A percentile compares a stretch with the other conserved stretches of the same genome.
Evolutionary conservation across 352 stramenopile species (phyloP).

Genomic region (Chrysophaeum taylorii): DNA sequence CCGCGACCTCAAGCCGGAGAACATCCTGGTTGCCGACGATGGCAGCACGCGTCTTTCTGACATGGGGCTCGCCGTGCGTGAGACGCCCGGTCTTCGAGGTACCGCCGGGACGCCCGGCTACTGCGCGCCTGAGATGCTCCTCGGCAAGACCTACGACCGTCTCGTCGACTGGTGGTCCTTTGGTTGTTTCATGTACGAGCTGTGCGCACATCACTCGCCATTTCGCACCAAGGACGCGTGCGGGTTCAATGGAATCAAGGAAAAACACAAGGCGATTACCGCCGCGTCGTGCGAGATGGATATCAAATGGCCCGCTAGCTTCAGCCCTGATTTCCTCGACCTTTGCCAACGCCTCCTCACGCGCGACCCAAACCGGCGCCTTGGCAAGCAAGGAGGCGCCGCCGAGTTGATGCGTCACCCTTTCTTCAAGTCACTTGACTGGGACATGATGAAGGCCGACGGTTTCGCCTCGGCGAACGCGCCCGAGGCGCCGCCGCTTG

Average conservation of each 20-base stretch:
- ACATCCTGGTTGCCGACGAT: slow-evolving; percentile 63
- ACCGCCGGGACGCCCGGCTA: slow-evolving; percentile 35
- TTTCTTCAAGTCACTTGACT: slow-evolving; percentile 56
- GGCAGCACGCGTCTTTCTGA: slow-evolving; percentile 77
- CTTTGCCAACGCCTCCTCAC: slow-evolving; percentile 58
- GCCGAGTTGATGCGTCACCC: slow-evolving; percentile 54
- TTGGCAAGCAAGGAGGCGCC: slow-evolving; percentile 46
- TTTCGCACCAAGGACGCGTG: slow-evolving; percentile 67
- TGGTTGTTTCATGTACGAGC: slow-evolving; percentile 64
- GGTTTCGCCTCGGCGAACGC: slow-evolving; percentile 6
- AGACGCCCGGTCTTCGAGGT: slow-evolving; percentile 55
- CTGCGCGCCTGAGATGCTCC: slow-evolving; percentile 81
- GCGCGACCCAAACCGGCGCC: slow-evolving; percentile 61
- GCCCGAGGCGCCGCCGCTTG: slow-evolving; percentile 33
- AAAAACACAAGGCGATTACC: slow-evolving; percentile 37
- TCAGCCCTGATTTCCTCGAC: slow-evolving; percentile 34
- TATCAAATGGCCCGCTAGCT: slow-evolving; percentile 25
- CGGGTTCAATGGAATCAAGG: slow-evolving; percentile 7
- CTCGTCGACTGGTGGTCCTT: slow-evolving; percentile 82
- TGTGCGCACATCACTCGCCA: slow-evolving; percentile 58
- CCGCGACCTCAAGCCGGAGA: slow-evolving; percentile 52
- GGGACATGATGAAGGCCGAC: slow-evolving; percentile 34
- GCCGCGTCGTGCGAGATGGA: slow-evolving; percentile 42
- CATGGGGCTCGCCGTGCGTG: slow-evolving; percentile 69
- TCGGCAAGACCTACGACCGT: slow-evolving; percentile 67